Evolutionary conservation across 371 early-diverging fungal genomes (phyloP), one percentile per base, ranked within the genome.

Genomic region (Syncephalastrum monosporum): DNA sequence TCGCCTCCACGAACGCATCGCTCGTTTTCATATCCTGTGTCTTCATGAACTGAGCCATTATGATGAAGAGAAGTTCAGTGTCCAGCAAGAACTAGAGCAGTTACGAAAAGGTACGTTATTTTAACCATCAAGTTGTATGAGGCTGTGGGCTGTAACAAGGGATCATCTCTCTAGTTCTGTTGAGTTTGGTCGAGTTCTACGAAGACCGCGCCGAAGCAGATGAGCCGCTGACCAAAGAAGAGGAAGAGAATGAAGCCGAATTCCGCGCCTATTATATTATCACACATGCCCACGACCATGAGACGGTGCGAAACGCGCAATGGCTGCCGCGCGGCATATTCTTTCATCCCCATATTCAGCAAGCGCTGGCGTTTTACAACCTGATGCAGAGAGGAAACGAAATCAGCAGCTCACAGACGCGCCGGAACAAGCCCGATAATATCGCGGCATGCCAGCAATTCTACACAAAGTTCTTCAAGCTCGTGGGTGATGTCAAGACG

Each of bases 41-140:
- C 65, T 86, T 8, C 92, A 93, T 58, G 73, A 84, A 24, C 77
- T 96, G 52, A 90, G 90, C 60, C 88, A 84, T 23, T 53, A 75
- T 41, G 83, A 81, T 25, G 69, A 69, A 16, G 69, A 72, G 53
- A 81, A 73, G 17, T 89, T 94, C 55, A 88, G 85, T 46, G 75
- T 82, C 51, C 88, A 91, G 58, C 93, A 92, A 68, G 95, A 96
- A 60, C 82, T 80, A 66, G 95, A 96, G 56, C 95, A 95, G 65
- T 75, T 94, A 56, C 69, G 87, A 43, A 95, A 94, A 80, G 91
- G 92, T 85, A 68, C 25, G 21, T 2, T 21, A 21, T 21, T 21
- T 21, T 2, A 0, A 21, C 21, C 21, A 21, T 21, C 21, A 21
- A 21, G 21, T 21, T 21, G 21, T 21, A 21, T 21, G 21, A 21